A percentile compares a stretch with the other conserved stretches of the same genome.
Conservation (phyloP, 768 basidiomycete species). For the Boletus tomentosulus region DNA sequence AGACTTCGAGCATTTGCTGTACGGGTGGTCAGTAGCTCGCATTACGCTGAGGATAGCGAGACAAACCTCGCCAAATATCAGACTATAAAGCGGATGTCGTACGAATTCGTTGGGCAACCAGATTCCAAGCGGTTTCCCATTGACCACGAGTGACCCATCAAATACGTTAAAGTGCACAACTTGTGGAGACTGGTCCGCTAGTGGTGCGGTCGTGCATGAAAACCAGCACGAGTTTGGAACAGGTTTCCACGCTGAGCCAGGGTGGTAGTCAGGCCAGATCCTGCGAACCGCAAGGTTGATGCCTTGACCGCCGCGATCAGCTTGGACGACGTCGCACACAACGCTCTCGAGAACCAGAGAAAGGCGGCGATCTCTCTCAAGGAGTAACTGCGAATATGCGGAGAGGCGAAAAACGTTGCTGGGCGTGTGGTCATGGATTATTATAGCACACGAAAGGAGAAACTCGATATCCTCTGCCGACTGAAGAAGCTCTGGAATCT, state of each 20-base stretch:
- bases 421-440: constrained; percentile 30
- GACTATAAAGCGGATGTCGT: constrained; percentile 11
- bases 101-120: constrained; percentile 11
- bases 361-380: constrained; percentile 32
- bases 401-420: background rate
- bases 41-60: background rate
- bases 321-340: constrained; percentile 11
- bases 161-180: constrained; percentile 39
- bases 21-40: background rate
- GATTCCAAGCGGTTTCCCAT: constrained; percentile 21
- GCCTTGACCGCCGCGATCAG: constrained; percentile 16
- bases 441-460: constrained; percentile 32
- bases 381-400: constrained; percentile 18
- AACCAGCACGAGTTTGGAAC: constrained; percentile 30
- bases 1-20: background rate
- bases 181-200: constrained; percentile 16
- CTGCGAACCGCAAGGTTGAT: constrained; percentile 27
- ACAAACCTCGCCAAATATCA: constrained; percentile 21
- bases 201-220: constrained; percentile 16
- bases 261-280: constrained; percentile 31
- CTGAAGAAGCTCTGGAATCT: constrained; percentile 13
- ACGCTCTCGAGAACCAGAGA: constrained; percentile 25
- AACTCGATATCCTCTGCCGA: constrained; percentile 24
- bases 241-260: constrained; percentile 24
- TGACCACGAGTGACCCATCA: constrained; percentile 20